Evolutionary conservation across 768 basidiomycete species (phyloP).

Genomic region (Termitomyces sp.): DNA sequence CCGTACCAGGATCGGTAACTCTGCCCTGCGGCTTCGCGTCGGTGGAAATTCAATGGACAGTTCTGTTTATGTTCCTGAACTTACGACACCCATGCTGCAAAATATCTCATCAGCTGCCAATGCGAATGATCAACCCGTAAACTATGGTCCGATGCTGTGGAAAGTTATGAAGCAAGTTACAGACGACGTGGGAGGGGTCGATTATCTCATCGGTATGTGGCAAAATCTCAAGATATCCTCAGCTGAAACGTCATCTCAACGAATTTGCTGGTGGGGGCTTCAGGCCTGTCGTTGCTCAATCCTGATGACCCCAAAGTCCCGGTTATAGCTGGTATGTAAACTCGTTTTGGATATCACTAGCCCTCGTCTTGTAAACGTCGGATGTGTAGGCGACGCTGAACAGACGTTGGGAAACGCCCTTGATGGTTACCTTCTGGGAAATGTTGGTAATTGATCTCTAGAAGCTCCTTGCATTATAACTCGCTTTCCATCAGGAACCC

Average conservation of each 20-base stretch:
- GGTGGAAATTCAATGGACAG: constrained; percentile 44
- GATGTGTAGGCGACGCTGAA: constrained; percentile 24
- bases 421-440: constrained; percentile 44
- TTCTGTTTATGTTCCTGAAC: constrained; percentile 35
- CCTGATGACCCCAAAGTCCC: constrained; percentile 31
- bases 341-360: not conserved
- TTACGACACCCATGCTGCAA: constrained; percentile 36
- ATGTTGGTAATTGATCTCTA: constrained; percentile 22
- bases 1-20: constrained; percentile 36
- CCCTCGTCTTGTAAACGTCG: not conserved
- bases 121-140: constrained; percentile 39
- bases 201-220: constrained; percentile 25
- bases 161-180: constrained; percentile 35
- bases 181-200: constrained; percentile 20
- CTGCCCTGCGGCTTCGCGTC: constrained; percentile 38
- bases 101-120: constrained; percentile 28
- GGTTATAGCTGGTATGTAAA: constrained; percentile 16
- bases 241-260: not conserved
- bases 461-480: not conserved
- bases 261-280: not conserved
- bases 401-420: constrained; percentile 30
- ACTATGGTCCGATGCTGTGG: constrained; percentile 42
- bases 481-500: constrained; percentile 36
- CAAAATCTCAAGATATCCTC: not conserved
- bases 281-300: constrained; percentile 37